Conservation (phyloP, 306 rosid species). For the Glycyrrhiza uralensis region DNA sequence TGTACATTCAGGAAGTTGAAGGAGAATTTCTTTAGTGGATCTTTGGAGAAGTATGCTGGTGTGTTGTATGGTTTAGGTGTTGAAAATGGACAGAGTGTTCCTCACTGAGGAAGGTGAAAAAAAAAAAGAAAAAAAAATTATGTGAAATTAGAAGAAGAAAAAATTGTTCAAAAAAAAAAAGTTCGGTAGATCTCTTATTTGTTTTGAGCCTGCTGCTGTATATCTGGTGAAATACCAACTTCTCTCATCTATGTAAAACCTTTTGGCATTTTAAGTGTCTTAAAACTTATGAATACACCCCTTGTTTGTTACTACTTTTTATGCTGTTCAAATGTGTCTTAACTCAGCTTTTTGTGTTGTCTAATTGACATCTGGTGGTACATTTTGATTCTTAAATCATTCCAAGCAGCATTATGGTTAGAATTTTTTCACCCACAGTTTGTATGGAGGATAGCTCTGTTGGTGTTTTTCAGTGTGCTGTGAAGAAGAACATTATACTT, state of each 20-base stretch:
- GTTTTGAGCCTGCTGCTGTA: conserved; percentile 30
- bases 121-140: background rate
- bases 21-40: conserved; percentile 53
- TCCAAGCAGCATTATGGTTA: too few species aligned
- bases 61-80: conserved; percentile 58
- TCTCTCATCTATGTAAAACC: conserved; percentile 32
- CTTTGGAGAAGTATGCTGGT: conserved; percentile 54
- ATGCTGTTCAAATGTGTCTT: background rate
- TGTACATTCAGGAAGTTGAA: conserved; percentile 50
- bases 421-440: too few species aligned
- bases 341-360: background rate
- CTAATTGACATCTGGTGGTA: too few species aligned
- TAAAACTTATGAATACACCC: conserved; percentile 2
- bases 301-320: conserved; percentile 13
- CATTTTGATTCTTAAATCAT: too few species aligned
- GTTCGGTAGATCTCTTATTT: conserved; percentile 21
- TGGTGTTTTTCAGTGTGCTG: too few species aligned
- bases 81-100: conserved; percentile 40
- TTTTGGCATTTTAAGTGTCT: conserved; percentile 31
- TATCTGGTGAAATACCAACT: conserved; percentile 22
- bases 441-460: too few species aligned
- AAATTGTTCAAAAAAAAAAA: background rate
- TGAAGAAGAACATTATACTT: too few species aligned
- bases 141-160: conserved; percentile 8
- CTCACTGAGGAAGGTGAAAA: conserved; percentile 15